Base-by-base conservation (phyloP, 2,329 filamentous ascomycete species). In the Penicillium sp. region DNA sequence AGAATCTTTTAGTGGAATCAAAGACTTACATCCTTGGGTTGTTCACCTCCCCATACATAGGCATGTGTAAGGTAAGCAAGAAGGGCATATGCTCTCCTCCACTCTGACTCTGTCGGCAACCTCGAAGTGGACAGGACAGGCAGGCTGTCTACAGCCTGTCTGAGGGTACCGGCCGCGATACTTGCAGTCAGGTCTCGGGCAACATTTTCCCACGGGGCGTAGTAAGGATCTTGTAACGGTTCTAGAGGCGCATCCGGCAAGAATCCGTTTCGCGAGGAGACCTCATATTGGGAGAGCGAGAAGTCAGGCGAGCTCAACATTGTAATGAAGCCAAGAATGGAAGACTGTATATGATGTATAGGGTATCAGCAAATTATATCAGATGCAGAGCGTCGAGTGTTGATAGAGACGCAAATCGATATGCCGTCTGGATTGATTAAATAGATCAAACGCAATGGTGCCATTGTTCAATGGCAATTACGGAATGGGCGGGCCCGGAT, bases 131-230 rank as follows among this genome's bases (percentile, higher is more conserved):
- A 90, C 64, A 97, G 86, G 56, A 96, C 82, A 15, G 92, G 92
- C 57, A 97, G 83, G 26, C 84, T 83, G 67, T 96, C 90, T 55
- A 97, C 85, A 65, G 91, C 86, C 58, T 87, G 84, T 56, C 91
- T 87, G 68, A 97, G 84, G 56, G 90, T 88, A 73, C 90, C 90
- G 73, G 86, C 91, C 57, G 92, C 83, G 60, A 97, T 90, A 66
- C 95, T 83, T 48, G 85, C 85, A 77, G 95, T 92, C 19, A 97
- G 84, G 71, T 94, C 93, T 69, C 86, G 84, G 31, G 88, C 86
- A 60, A 96, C 83, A 46, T 87, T 85, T 78, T 97, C 93, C 93
- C 93, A 98, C 67, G 92, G 92, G 75, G 89, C 87, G 79, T 97
- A 98, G 82, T 97, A 97, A 8, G 88, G 84, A 71, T 95, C 89